Evolutionary conservation across 1,284 basidiomycete genomes (phyloP).

Genomic region (Takashimella tepidaria): DNA sequence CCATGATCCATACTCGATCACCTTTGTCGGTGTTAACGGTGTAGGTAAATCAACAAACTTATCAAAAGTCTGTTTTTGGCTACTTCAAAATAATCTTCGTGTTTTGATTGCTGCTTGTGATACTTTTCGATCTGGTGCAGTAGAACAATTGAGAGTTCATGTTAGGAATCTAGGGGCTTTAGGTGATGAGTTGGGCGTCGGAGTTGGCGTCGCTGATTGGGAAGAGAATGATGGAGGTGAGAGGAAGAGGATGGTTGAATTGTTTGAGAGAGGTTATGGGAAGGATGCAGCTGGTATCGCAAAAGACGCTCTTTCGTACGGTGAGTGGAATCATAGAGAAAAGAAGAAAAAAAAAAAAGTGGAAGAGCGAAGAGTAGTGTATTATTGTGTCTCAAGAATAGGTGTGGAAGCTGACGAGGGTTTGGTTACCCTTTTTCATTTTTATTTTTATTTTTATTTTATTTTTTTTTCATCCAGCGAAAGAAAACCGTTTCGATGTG

Average conservation of each 20-base stretch:
- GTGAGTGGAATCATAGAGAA: too few relatives aligned
- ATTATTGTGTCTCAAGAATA: too few relatives aligned
- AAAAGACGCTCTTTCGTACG: slow-evolving; percentile 85
- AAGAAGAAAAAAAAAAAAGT: too few relatives aligned
- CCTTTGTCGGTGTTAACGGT: slow-evolving; percentile 99
- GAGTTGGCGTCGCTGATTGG: slow-evolving; percentile 78
- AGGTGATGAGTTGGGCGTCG: slow-evolving; percentile 59
- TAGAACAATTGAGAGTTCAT: slow-evolving; percentile 95
- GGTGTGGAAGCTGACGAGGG: too few relatives aligned
- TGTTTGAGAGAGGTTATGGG: slow-evolving; percentile 95
- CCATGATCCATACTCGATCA: slow-evolving; percentile 82
- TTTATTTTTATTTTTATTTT: neutral
- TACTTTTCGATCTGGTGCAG: slow-evolving; percentile 95
- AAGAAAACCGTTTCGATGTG: slow-evolving; percentile 83
- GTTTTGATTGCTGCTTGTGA: slow-evolving; percentile 98
- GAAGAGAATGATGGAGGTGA: slow-evolving; percentile 98
- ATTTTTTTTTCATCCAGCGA: slow-evolving; percentile 52
- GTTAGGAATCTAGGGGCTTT: slow-evolving; percentile 91
- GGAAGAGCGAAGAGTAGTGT: too few relatives aligned
- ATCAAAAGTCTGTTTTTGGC: slow-evolving; percentile 98
- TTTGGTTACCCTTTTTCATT: too few relatives aligned
- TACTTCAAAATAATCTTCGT: slow-evolving; percentile 87
- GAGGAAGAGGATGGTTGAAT: slow-evolving; percentile 68
- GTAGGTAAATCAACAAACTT: slow-evolving; percentile 99
- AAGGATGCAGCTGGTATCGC: slow-evolving; percentile 98